Evolutionary conservation across 768 basidiomycete species (phyloP), one percentile per base, ranked within the genome.

Genomic region (Panellus pusillus): DNA sequence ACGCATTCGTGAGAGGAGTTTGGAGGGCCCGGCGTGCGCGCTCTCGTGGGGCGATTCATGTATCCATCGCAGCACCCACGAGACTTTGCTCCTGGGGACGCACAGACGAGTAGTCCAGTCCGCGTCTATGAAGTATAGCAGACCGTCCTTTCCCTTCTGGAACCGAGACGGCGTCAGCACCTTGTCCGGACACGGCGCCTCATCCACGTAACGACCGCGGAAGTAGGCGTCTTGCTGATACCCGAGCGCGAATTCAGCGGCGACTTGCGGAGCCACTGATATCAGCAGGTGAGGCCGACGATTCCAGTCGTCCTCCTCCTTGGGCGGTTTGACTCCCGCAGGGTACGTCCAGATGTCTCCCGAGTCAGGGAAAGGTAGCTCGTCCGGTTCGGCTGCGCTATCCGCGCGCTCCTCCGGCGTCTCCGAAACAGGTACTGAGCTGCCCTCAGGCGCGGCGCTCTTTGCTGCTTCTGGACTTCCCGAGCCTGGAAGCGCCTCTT

Each of bases 11-110:
- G 20, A 6, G 11, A 39, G 14, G 24, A 53, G 28, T 15, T 46
- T 46, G 2, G 9, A 9, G 15, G 37, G 37, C 1, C 52, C 52
- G 1, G 52, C 44, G n/a, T 53, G 52, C n/a, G n/a, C n/a, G n/a
- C n/a, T n/a, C n/a, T n/a, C n/a, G n/a, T n/a, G n/a, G n/a, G n/a
- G n/a, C n/a, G 19, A 47, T 20, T 53, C 52, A 44, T 53, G 52
- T 2, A 53, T 39, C 52, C 52, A 53, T 11, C 20, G 4, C 1
- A 53, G 37, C 9, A 53, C 28, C 17, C 38, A 45, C 3, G 1
- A 68, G 58, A 17, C 62, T 57, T n/a, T 44, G 55, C 11, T 71
- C 54, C 24, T 38, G 11, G 50, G 55, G 9, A 57, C 55, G 44
- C 50, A 57, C 20, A 53, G 31, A 7, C 51, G 50, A 6, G n/a